These are phyloP conservation scores for Paraphaeosphaeria sporulosa DNA, from an alignment of 2,329 filamentous ascomycete genomes.

Conservation along the genomic window DNA sequence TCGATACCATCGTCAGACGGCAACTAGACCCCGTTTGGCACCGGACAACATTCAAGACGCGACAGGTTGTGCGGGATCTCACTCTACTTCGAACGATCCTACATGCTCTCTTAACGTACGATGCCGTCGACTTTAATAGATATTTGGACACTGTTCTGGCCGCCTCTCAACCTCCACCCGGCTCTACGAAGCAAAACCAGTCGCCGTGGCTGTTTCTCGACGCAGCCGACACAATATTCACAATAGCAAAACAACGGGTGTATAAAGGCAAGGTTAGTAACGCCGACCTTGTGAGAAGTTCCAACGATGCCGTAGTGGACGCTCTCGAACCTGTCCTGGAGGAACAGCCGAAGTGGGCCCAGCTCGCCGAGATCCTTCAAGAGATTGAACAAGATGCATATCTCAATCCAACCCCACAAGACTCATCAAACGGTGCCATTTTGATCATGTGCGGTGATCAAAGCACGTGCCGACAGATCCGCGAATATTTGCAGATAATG, in stretches of 20 bases:
- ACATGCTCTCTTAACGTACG: conserved; percentile 81
- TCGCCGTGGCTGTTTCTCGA: conserved; percentile 97
- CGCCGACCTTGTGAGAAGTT: conserved; percentile 58
- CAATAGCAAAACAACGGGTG: conserved; percentile 85
- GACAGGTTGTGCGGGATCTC: conserved; percentile 90
- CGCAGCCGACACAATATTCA: conserved; percentile 92
- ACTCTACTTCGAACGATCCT: conserved; percentile 83
- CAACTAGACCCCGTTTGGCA: conserved; percentile 98
- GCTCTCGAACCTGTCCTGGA: conserved; percentile 83
- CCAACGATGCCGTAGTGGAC: conserved; percentile 59
- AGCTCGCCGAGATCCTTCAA: conserved; percentile 87
- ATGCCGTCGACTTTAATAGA: conserved; percentile 89
- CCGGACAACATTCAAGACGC: conserved; percentile 91
- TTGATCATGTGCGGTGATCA: conserved; percentile 95
- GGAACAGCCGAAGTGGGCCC: conserved; percentile 91
- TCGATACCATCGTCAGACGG: conserved; percentile 85
- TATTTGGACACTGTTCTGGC: conserved; percentile 94
- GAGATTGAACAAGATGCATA: conserved; percentile 93
- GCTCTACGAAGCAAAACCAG: conserved; percentile 85
- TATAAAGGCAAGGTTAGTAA: conserved; percentile 77
- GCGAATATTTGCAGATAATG: conserved; percentile 93
- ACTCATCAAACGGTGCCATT: conserved; percentile 90
- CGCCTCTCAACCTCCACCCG: conserved; percentile 85
- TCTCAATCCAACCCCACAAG: conserved; percentile 76
- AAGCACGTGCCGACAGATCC: conserved; percentile 83